Evolutionary conservation across 306 rosid species (phyloP).

Genomic region (Psophocarpus tetragonolobus): DNA sequence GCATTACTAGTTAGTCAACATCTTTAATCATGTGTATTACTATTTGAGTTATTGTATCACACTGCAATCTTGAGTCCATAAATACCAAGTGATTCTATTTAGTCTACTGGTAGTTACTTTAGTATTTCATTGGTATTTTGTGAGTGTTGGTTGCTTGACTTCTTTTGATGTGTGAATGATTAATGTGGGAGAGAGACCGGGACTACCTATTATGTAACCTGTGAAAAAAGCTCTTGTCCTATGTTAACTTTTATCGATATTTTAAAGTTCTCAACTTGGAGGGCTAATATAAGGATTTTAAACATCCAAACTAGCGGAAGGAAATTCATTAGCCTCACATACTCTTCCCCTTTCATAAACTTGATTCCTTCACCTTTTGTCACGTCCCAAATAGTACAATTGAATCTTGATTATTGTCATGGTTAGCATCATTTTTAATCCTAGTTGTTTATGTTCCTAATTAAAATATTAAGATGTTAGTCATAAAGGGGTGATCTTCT

Average conservation of each 20-base stretch:
- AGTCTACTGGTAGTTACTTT: neutral
- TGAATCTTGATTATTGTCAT: neutral
- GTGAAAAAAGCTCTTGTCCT: neutral
- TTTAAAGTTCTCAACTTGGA: neutral
- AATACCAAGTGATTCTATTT: neutral
- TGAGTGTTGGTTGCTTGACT: neutral
- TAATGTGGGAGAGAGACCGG: neutral
- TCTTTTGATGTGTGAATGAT: neutral
- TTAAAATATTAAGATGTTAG: neutral
- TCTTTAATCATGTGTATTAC: neutral
- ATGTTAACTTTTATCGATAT: neutral
- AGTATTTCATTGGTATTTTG: neutral
- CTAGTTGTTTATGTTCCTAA: slow-evolving; percentile 8
- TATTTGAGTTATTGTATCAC: neutral
- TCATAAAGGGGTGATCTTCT: neutral
- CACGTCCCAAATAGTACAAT: neutral
- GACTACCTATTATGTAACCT: neutral
- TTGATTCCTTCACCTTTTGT: neutral
- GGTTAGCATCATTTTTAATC: neutral
- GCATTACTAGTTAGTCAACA: neutral
- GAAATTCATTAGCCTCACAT: neutral
- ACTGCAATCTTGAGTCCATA: neutral
- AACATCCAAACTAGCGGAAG: neutral
- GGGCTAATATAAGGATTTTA: slow-evolving; percentile 1
- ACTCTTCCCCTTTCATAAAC: neutral